A percentile compares a stretch with the other conserved stretches of the same genome.
Evolutionary conservation across 306 rosid species (phyloP).

Genomic region (Potentilla sterilis): DNA sequence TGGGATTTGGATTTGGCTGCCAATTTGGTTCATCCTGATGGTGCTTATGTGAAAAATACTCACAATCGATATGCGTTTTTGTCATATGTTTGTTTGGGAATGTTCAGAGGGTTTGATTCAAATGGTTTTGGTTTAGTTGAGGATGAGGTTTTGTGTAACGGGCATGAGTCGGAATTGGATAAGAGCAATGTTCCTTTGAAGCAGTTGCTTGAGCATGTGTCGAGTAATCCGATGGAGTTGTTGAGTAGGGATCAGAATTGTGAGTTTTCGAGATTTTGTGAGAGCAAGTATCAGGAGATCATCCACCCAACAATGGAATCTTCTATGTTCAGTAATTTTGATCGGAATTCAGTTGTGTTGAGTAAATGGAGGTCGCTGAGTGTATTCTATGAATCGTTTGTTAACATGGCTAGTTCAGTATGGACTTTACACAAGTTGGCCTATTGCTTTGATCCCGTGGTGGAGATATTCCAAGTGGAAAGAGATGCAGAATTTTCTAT

Average conservation of each 20-base stretch:
- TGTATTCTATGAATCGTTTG: conserved; percentile 81
- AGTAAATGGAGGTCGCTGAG: conserved; percentile 85
- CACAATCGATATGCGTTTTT: conserved; percentile 75
- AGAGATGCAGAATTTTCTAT: conserved; percentile 76
- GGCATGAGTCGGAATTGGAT: conserved; percentile 34
- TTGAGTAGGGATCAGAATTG: conserved; percentile 54
- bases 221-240: conserved; percentile 87
- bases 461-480: conserved; percentile 85
- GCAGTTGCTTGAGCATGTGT: conserved; percentile 85
- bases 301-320: conserved; percentile 87
- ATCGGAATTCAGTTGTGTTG: conserved; percentile 60
- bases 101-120: conserved; percentile 71
- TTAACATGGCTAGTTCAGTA: conserved; percentile 82
- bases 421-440: conserved; percentile 91
- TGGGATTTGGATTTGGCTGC: conserved; percentile 93
- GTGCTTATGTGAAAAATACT: conserved; percentile 64
- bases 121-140: conserved; percentile 43
- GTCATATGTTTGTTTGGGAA: conserved; percentile 82
- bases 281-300: conserved; percentile 75
- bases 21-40: conserved; percentile 55
- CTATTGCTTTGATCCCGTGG: conserved; percentile 65
- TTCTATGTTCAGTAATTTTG: conserved; percentile 70
- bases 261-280: conserved; percentile 76
- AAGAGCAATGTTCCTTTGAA: conserved; percentile 38
- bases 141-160: conserved; percentile 31